Evolutionary conservation across 805 yeast genomes (phyloP).

Genomic region (Starmerella vaccinii): DNA sequence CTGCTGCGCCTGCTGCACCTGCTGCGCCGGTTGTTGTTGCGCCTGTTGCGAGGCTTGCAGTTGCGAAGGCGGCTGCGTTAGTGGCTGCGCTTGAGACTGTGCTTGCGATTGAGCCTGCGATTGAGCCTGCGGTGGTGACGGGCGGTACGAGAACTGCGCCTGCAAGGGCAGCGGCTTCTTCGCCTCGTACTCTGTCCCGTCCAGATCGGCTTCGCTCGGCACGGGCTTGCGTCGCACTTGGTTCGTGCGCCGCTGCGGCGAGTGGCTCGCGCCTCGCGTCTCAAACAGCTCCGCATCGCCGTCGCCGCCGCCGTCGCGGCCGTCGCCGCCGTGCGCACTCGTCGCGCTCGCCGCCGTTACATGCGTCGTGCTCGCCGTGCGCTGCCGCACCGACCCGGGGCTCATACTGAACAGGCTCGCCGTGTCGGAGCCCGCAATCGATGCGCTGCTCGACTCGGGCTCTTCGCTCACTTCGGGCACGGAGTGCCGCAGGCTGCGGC

Average conservation of each 20-base stretch:
- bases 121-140: too few species aligned
- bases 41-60: too few species aligned
- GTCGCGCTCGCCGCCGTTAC: constrained; percentile 9
- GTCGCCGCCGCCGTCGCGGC: not conserved
- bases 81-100: too few species aligned
- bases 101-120: too few species aligned
- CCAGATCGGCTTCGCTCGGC: too few species aligned
- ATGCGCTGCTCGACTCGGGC: not conserved
- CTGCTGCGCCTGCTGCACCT: too few species aligned
- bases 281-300: too few species aligned
- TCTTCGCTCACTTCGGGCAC: not conserved
- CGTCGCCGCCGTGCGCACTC: not conserved
- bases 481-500: not conserved
- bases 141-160: too few species aligned
- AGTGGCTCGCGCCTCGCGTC: not conserved
- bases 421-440: not conserved
- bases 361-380: constrained; percentile 9
- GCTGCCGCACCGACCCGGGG: constrained; percentile 5
- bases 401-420: constrained; percentile 3
- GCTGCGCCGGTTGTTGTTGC: too few species aligned
- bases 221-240: constrained; percentile 8
- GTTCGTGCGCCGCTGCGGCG: not conserved
- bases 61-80: too few species aligned
- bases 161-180: too few species aligned
- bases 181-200: too few species aligned